Conservation (phyloP, 73 alveolate species). For the Effrenium voratum region DNA sequence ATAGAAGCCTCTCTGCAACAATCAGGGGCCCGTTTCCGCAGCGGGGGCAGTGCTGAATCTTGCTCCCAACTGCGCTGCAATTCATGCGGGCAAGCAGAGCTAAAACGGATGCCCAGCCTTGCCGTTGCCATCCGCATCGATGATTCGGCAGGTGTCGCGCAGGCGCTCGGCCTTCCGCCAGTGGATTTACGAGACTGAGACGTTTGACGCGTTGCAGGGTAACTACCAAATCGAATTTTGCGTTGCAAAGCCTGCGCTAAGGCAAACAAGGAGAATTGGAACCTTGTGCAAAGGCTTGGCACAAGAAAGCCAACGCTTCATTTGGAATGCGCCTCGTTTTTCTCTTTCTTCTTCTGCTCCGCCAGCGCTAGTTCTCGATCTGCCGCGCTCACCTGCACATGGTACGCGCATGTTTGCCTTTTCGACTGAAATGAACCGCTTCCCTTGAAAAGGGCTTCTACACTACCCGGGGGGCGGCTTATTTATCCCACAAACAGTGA, state of each 20-base stretch:
- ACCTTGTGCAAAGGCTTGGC: background rate
- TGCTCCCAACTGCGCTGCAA: too few species aligned
- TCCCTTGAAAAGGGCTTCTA: too few species aligned
- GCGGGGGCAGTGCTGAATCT: too few species aligned
- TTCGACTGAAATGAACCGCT: too few species aligned
- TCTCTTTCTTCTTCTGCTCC: slow-evolving; percentile 85
- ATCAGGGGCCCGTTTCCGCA: too few species aligned
- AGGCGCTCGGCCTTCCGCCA: slow-evolving; percentile 44
- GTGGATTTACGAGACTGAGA: too few species aligned
- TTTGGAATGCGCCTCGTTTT: slow-evolving; percentile 15
- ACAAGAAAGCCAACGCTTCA: background rate
- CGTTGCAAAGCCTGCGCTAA: background rate
- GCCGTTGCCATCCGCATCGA: slow-evolving; percentile 80
- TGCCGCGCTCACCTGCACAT: slow-evolving; percentile 54
- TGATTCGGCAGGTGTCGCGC: slow-evolving; percentile 80
- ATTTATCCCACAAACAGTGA: too few species aligned
- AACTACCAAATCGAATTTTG: background rate
- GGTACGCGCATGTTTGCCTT: too few species aligned
- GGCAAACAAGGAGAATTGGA: background rate
- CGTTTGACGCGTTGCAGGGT: too few species aligned
- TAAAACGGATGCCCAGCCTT: slow-evolving; percentile 45
- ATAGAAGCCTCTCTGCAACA: too few species aligned
- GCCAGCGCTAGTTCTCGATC: slow-evolving; percentile 87
- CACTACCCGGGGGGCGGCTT: too few species aligned
- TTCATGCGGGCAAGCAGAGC: too few species aligned